Evolutionary conservation across 345 rosid genomes (phyloP), one percentile per base, ranked within the genome.

Genomic region (Camelina hispida): DNA sequence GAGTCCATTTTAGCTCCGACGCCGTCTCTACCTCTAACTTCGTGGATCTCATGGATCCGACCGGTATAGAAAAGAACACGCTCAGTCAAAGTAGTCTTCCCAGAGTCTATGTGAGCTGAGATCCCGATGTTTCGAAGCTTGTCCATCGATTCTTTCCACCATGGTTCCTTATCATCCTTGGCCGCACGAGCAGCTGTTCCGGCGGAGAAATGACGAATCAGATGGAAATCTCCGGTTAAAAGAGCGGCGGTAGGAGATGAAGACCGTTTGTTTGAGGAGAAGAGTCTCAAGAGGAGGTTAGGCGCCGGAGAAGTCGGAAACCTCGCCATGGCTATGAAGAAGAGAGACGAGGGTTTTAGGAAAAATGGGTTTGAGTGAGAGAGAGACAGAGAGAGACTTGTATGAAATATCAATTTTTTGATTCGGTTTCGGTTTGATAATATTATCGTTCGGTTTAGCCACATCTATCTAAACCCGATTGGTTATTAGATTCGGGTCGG

Each of bases 1-100:
- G 97, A 93, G 58, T 96, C 99, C 99, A 96, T 93, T 83, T 93
- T 96, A 2, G 99, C 99, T 6, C 99, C 99, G 12, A 96, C 95
- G 9, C 98, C 99, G 25, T 96, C 99, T 37, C 85, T 88, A 18
- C 99, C 99, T 13, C 98, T 84, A 28, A 96, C 99, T 84, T 93
- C 99, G 54, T 96, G 99, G 75, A 96, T 96, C 88, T 91, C 99
- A 83, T 91, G 98, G 76, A 96, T 96, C 78, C 87, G 85, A 42
- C 98, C 99, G 5, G 98, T 96, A 79, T 96, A 96, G 82, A 57
- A 96, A 34, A 96, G 83, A 25, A 96, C 69, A 59, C 98, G 86
- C 83, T 96, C 99, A 7, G 99, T 96, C 11, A 96, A 87, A 0
- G 98, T 96, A 48, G 99, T 96, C 83, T 96, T 96, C 16, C 99